Base-by-base conservation (phyloP, 495 filamentous ascomycete genomes). In the Staphylotrichum longicolle region DNA sequence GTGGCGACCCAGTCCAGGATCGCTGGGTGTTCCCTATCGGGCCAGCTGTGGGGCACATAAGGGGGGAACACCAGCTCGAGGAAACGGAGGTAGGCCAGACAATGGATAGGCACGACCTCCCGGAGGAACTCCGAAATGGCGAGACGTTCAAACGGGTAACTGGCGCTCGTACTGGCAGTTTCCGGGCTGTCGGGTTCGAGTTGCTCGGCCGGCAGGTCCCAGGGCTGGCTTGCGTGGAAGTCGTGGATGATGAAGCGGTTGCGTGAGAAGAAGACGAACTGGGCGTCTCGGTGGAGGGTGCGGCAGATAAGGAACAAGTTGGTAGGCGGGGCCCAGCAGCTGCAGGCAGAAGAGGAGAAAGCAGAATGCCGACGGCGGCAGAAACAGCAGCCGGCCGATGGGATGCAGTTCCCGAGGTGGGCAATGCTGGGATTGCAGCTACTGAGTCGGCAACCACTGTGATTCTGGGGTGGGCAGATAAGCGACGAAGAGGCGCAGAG, bases 231-330 rank as follows among this genome's bases (percentile, higher is more conserved):
- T 39, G 37, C 37, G 37, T 39, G 37, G 50, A 49, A 58, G 33
- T 58, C 55, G 32, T 48, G 41, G 34, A 58, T 30, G 45, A 58
- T 37, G 33, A 58, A 58, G 12, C 42, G 42, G 42, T 45, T 45
- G 42, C 42, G 42, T 4, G 42, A 45, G 42, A 45, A 45, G 42
- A 58, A 58, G 45, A 49, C 55, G n/a, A 32, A 37, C 41, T 58
- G 41, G 15, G 55, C 55, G n/a, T 58, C 55, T 20, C 35, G 1
- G 34, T 39, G 20, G 32, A 49, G 44, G 7, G 44, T 34, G 45
- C 55, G 41, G 32, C 44, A 48, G 41, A 48, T 49, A 2, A 58
- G 55, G 39, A 47, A 48, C 34, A 58, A 12, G 10, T 10, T 11
- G 37, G 37, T 39, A 7, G 37, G 37, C 10, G 37, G 37, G 10